Base-by-base conservation (phyloP, 1,284 basidiomycete genomes). In the Takashimella koratensis region DNA sequence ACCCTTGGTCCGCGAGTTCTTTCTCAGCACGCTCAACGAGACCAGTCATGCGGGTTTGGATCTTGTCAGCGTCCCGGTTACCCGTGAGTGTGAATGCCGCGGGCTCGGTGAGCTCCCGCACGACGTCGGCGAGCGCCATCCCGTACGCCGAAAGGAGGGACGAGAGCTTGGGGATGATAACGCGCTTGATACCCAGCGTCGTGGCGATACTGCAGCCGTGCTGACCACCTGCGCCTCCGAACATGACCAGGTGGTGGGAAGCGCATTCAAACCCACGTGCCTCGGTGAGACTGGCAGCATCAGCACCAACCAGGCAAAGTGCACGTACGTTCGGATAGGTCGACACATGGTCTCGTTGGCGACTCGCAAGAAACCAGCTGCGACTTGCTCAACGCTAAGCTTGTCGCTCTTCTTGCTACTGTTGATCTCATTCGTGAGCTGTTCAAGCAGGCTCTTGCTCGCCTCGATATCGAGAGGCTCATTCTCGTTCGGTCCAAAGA, bases 1-100 rank as follows among this genome's bases (percentile, higher is more conserved):
- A 96, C 1, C 94, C 94, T 74, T 97, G 92, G 21, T 79, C 79
- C 52, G 77, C 69, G 19, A 97, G 80, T 64, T 90, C 88, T 2
- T 73, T 71, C 43, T 76, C 77, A 1, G 91, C 90, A 19, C 82
- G 50, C 6, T 50, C 13, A n/a, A 66, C 64, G 12, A 71, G 56
- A 0, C 49, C 52, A 0, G 47, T 54, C 36, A 68, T 59, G n/a
- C 67, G 63, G 26, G 58, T 54, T 1, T 51, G 23, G 12, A 68
- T 57, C 22, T 64, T 52, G 20, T 19, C 21, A 6, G 46, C 58
- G 36, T 65, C 61, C 19, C 52, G 44, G 51, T 59, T 62, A 23
- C 45, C 58, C 0, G 56, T 53, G 25, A 69, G 36, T 22, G 54
- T 55, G 49, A 57, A 62, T 0, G 67, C 65, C 0, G 65, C 58